phyloP scores from a whole-genome alignment of 2,329 filamentous ascomycete genomes.

The Colletotrichum gigasporum region DNA sequence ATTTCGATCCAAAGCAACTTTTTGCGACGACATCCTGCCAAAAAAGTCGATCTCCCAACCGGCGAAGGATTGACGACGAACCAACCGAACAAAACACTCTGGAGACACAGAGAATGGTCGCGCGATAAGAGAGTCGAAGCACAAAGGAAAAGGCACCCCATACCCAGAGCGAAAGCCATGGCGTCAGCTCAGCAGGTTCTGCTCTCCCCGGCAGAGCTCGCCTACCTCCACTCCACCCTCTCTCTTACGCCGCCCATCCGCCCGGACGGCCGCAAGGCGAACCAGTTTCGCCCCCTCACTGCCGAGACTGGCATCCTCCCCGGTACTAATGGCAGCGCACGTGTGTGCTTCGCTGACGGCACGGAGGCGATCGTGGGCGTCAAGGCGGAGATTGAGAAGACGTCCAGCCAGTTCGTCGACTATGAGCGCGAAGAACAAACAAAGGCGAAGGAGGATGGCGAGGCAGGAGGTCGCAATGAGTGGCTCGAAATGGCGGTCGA shows the following conservation, averaged over 20 bases:
- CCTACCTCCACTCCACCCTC: conserved; percentile 92
- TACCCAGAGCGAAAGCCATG: neutral
- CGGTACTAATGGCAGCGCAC: conserved; percentile 88
- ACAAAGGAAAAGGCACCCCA: neutral
- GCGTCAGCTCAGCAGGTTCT: conserved; percentile 68
- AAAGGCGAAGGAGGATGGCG: conserved; percentile 40
- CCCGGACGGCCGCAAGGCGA: conserved; percentile 82
- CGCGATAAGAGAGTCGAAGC: neutral
- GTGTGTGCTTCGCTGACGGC: conserved; percentile 93
- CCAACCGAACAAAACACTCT: neutral
- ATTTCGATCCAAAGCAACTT: conserved; percentile 22
- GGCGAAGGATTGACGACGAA: neutral
- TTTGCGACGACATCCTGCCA: conserved; percentile 16
- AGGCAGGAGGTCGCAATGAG: conserved; percentile 60
- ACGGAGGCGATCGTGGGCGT: conserved; percentile 96
- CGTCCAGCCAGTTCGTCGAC: conserved; percentile 43
- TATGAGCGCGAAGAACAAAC: conserved; percentile 52
- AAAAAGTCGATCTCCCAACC: neutral
- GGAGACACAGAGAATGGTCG: neutral
- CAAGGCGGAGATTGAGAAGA: conserved; percentile 92
- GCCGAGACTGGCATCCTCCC: conserved; percentile 93
- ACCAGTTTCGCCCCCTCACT: conserved; percentile 88
- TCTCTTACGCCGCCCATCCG: conserved; percentile 84
- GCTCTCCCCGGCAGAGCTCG: conserved; percentile 94
- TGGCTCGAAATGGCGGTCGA: conserved; percentile 95